Conservation (phyloP, 1,139 yeast genomes). For the Taphrina pruni region DNA sequence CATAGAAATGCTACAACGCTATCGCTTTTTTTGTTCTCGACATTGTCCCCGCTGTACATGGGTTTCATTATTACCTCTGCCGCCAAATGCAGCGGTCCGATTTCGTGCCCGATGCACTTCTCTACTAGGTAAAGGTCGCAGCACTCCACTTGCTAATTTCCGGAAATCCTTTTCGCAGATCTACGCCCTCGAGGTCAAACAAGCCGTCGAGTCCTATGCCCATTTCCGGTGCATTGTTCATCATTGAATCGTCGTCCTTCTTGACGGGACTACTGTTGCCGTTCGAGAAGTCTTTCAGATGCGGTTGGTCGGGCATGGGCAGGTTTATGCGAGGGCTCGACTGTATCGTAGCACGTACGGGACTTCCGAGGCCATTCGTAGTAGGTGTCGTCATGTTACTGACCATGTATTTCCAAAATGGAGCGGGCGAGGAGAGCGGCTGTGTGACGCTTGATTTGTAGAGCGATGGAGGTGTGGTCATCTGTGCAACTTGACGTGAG, state of each 20-base stretch:
- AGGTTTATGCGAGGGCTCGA: slow-evolving; percentile 18
- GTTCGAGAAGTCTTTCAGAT: slow-evolving; percentile 1
- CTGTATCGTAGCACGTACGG: slow-evolving; percentile 14
- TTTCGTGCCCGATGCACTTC: not conserved
- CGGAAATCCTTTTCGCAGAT: slow-evolving; percentile 41
- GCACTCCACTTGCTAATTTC: slow-evolving; percentile 42
- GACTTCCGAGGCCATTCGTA: slow-evolving; percentile 19
- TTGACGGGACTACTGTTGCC: slow-evolving; percentile 15
- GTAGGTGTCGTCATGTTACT: slow-evolving; percentile 41
- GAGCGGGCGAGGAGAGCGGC: slow-evolving; percentile 53
- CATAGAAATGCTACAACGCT: slow-evolving; percentile 16
- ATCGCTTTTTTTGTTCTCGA: slow-evolving; percentile 1
- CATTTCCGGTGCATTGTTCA: slow-evolving; percentile 8
- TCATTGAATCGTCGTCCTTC: slow-evolving; percentile 7
- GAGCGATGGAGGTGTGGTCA: slow-evolving; percentile 37
- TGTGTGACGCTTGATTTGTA: slow-evolving; percentile 31
- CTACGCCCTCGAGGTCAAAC: slow-evolving; percentile 42
- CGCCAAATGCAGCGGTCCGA: not conserved
- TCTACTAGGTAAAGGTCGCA: slow-evolving; percentile 18
- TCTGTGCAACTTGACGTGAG: slow-evolving; percentile 17
- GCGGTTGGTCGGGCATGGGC: slow-evolving; percentile 20
- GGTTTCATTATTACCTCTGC: not conserved
- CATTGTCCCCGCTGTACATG: not conserved
- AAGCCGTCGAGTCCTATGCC: slow-evolving; percentile 33
- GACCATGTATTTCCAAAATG: slow-evolving; percentile 55